Conservation (phyloP, 768 basidiomycete species). For the Leucogyrophana mollusca region DNA sequence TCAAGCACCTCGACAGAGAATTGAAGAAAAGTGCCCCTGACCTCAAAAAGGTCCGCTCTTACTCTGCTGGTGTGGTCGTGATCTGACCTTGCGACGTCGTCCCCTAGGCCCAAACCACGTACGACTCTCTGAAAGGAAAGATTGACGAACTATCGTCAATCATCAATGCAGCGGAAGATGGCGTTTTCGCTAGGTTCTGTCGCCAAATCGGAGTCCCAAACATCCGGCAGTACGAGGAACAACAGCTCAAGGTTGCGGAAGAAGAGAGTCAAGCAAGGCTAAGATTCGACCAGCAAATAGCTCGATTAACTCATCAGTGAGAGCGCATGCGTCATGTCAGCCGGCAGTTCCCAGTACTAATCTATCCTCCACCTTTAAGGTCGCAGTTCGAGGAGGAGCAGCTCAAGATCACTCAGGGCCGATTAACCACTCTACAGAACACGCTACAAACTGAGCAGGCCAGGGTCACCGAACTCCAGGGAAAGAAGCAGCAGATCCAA, state of each 20-base stretch:
- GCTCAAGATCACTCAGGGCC: conserved; percentile 59
- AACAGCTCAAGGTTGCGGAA: conserved; percentile 84
- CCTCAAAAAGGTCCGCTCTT: conserved; percentile 58
- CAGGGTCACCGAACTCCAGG: conserved; percentile 52
- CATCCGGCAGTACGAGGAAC: conserved; percentile 93
- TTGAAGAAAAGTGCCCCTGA: conserved; percentile 67
- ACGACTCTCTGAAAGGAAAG: conserved; percentile 50
- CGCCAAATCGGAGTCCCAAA: conserved; percentile 69
- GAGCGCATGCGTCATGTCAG: conserved; percentile 19
- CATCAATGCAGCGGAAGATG: conserved; percentile 79
- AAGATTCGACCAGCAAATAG: conserved; percentile 83
- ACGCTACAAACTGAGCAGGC: conserved; percentile 51
- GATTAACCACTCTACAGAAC: conserved; percentile 54
- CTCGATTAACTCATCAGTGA: conserved; percentile 82
- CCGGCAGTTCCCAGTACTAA: conserved; percentile 7
- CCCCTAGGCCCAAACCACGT: conserved; percentile 51
- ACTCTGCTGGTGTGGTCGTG: background rate
- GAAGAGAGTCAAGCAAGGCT: conserved; percentile 84
- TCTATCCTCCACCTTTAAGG: conserved; percentile 36
- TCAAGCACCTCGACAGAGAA: conserved; percentile 77
- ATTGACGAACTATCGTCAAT: conserved; percentile 53
- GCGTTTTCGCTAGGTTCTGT: conserved; percentile 78
- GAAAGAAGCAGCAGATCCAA: conserved; percentile 53
- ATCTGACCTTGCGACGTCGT: background rate
- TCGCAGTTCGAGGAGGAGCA: conserved; percentile 81